Evolutionary conservation across 2,329 filamentous ascomycete genomes (phyloP).

Genomic region (Apiospora arundinis): DNA sequence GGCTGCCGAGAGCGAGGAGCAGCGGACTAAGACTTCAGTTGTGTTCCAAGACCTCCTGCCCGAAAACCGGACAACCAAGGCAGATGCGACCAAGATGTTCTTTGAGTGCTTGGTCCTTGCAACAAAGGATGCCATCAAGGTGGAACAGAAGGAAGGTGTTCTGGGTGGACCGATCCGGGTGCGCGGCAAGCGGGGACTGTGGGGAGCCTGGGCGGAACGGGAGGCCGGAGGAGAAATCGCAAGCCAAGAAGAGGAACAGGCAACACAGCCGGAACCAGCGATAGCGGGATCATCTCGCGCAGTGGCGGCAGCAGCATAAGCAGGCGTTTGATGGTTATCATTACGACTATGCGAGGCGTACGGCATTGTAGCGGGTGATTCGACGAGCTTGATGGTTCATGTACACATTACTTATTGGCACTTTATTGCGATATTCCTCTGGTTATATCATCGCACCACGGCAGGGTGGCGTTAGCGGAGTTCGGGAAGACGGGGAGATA

Average conservation of each 20-base stretch:
- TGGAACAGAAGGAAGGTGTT: slow-evolving; percentile 77
- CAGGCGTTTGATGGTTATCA: slow-evolving; percentile 10
- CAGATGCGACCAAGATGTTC: slow-evolving; percentile 99
- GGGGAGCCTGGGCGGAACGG: slow-evolving; percentile 93
- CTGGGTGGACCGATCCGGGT: slow-evolving; percentile 85
- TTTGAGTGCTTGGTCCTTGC: slow-evolving; percentile 95
- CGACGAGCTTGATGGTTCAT: slow-evolving; percentile 37
- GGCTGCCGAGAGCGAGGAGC: slow-evolving; percentile 70
- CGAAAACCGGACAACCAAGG: slow-evolving; percentile 78
- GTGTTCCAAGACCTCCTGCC: slow-evolving; percentile 93
- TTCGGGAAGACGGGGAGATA: slow-evolving; percentile 39
- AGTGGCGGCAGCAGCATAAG: slow-evolving; percentile 40
- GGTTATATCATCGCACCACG: slow-evolving; percentile 32
- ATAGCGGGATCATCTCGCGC: slow-evolving; percentile 40
- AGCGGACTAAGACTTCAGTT: slow-evolving; percentile 77
- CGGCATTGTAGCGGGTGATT: slow-evolving; percentile 28
- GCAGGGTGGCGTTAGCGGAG: slow-evolving; percentile 37
- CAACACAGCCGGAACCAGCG: slow-evolving; percentile 42
- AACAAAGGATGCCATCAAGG: slow-evolving; percentile 97
- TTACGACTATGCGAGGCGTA: slow-evolving; percentile 20
- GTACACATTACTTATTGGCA: slow-evolving; percentile 40
- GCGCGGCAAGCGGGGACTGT: slow-evolving; percentile 90
- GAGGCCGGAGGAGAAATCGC: slow-evolving; percentile 70
- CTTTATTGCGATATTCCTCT: slow-evolving; percentile 34
- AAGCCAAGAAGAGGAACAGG: slow-evolving; percentile 53